These are phyloP conservation scores for Smallanthus sonchifolius DNA, from an alignment of 129 eudicot genomes.

Conservation along the genomic window DNA sequence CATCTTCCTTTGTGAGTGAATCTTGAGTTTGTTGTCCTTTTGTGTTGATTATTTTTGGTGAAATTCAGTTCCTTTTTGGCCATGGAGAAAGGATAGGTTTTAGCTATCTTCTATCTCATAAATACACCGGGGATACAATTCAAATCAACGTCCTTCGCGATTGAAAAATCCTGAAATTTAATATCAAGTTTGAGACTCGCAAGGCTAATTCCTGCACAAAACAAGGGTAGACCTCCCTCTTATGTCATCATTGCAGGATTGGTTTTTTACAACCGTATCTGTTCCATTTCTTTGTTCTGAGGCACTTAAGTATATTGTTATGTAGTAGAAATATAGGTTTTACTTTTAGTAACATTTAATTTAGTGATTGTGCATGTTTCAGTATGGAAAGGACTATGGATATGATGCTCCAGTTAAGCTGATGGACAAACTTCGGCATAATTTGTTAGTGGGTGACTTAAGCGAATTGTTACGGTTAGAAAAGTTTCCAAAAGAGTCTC, in stretches of 20 bases:
- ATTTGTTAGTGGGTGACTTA: too few species aligned
- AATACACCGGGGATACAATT: conserved; percentile 84
- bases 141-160: conserved; percentile 76
- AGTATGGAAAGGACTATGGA: conserved; percentile 92
- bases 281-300: conserved; percentile 96
- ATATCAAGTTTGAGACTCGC: conserved; percentile 60
- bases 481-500: too few species aligned
- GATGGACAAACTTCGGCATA: conserved; percentile 76
- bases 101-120: conserved; percentile 92
- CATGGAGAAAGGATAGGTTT: conserved; percentile 99
- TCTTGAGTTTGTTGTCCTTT: background rate
- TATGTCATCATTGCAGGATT: conserved; percentile 92
- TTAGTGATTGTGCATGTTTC: conserved; percentile 15
- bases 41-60: conserved; percentile 10
- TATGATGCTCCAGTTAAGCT: conserved; percentile 94
- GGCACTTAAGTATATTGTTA: conserved; percentile 31
- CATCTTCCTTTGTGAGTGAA: background rate
- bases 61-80: conserved; percentile 86
- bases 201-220: conserved; percentile 83
- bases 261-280: conserved; percentile 82
- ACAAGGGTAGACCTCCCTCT: conserved; percentile 89
- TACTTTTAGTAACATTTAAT: background rate
- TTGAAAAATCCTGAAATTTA: conserved; percentile 44
- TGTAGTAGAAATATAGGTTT: background rate
- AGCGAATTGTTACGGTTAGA: too few species aligned